These are phyloP conservation scores for Saccharomycopsis schoenii DNA, from an alignment of 805 yeast species.

Conservation along the genomic window DNA sequence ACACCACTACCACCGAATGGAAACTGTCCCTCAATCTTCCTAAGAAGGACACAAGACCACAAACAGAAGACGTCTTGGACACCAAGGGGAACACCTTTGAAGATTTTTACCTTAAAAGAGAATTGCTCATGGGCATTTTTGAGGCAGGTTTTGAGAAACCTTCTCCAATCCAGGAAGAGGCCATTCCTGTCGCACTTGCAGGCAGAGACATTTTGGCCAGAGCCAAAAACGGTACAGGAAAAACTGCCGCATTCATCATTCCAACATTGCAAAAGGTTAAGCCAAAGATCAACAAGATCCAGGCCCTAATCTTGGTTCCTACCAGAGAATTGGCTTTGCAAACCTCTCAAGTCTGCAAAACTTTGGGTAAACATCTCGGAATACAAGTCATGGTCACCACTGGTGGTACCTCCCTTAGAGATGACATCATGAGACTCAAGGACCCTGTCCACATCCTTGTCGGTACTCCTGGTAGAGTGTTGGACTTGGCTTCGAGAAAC, in stretches of 20 bases:
- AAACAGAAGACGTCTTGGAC: constrained; percentile 89
- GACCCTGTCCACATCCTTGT: constrained; percentile 92
- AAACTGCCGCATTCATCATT: constrained; percentile 93
- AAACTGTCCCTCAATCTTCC: constrained; percentile 68
- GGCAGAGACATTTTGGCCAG: constrained; percentile 95
- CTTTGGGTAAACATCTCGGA: constrained; percentile 88
- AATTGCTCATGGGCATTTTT: constrained; percentile 93
- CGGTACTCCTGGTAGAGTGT: constrained; percentile 96
- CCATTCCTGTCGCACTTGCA: constrained; percentile 89
- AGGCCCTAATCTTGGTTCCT: constrained; percentile 89
- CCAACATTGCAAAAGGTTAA: constrained; percentile 86
- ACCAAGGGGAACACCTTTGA: constrained; percentile 89
- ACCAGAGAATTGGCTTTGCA: constrained; percentile 97
- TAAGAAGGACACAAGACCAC: constrained; percentile 82
- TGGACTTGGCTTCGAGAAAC: constrained; percentile 83
- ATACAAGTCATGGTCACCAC: constrained; percentile 95
- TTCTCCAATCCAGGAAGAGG: constrained; percentile 94
- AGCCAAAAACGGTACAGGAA: constrained; percentile 98
- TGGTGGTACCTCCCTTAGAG: constrained; percentile 91
- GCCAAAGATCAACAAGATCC: constrained; percentile 76
- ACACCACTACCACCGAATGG: constrained; percentile 35
- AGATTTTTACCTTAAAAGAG: constrained; percentile 85
- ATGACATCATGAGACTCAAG: constrained; percentile 85
- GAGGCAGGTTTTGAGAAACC: constrained; percentile 99
- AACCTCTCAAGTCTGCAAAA: constrained; percentile 94